phyloP scores from a whole-genome alignment of 202 grass and related monocot genomes.

The Zoysia matrella region DNA sequence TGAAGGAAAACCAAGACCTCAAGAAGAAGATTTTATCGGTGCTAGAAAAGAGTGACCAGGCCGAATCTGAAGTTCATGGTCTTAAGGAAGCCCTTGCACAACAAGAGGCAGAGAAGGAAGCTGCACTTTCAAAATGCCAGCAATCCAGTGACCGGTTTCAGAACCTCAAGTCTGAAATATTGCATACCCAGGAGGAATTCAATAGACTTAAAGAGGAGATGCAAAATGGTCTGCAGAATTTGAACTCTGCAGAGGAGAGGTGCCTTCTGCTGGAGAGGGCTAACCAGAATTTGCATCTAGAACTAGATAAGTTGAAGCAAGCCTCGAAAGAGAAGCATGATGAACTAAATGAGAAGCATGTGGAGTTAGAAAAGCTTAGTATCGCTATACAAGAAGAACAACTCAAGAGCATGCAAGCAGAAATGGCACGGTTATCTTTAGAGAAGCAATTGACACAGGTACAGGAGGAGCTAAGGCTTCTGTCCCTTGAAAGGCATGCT shows the following conservation, averaged over 20 bases:
- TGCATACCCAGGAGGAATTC: conserved; percentile 81
- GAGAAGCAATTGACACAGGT: conserved; percentile 67
- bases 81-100: too few species aligned
- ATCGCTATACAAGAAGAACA: conserved; percentile 67
- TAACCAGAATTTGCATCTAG: conserved; percentile 65
- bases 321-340: neutral
- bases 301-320: conserved; percentile 72
- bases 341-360: too few species aligned
- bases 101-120: too few species aligned
- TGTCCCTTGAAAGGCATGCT: neutral
- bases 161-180: conserved; percentile 74
- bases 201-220: conserved; percentile 80
- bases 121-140: conserved; percentile 41
- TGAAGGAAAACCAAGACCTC: conserved; percentile 87
- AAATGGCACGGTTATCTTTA: conserved; percentile 63
- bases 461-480: conserved; percentile 67
- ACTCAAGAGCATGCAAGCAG: conserved; percentile 7
- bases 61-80: too few species aligned
- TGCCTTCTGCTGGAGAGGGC: conserved; percentile 65
- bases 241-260: conserved; percentile 62
- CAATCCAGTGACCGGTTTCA: conserved; percentile 69
- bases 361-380: too few species aligned
- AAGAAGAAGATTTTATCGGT: conserved; percentile 68
- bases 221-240: conserved; percentile 59
- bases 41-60: conserved; percentile 40